These are phyloP conservation scores for Mercurialis annua DNA, from an alignment of 345 rosid genomes.

Conservation along the genomic window DNA sequence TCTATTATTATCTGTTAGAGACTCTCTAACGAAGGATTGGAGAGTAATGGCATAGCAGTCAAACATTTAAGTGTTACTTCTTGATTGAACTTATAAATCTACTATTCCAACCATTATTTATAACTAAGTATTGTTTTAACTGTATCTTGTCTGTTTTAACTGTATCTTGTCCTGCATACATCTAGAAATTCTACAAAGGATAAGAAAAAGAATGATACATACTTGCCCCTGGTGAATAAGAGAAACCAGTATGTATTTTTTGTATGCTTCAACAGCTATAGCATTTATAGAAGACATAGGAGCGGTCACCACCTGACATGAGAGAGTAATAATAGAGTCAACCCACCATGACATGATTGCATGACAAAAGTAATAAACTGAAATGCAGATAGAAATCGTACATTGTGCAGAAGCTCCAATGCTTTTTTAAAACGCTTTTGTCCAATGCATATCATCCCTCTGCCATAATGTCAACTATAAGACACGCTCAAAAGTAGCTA, in stretches of 20 bases:
- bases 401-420: slow-evolving; percentile 87
- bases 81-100: not conserved
- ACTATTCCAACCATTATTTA: not conserved
- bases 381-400: slow-evolving; percentile 21
- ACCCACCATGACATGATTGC: not conserved
- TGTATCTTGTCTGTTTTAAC: not conserved
- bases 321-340: slow-evolving; percentile 14
- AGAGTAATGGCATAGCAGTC: not conserved
- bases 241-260: slow-evolving; percentile 78
- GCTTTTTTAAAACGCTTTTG: slow-evolving; percentile 76
- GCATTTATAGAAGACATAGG: slow-evolving; percentile 78
- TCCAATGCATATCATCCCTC: slow-evolving; percentile 97
- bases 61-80: not conserved
- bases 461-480: slow-evolving; percentile 32
- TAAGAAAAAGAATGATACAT: slow-evolving; percentile 11
- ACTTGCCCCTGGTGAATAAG: slow-evolving; percentile 89
- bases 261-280: slow-evolving; percentile 88
- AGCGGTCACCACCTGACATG: slow-evolving; percentile 80
- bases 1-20: too few species aligned
- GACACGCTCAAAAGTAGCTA: not conserved
- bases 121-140: not conserved
- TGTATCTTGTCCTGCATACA: not conserved
- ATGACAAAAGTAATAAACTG: slow-evolving; percentile 16
- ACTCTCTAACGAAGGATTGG: slow-evolving; percentile 6
- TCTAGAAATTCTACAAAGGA: not conserved